A percentile compares a stretch with the other conserved stretches of the same genome.
Evolutionary conservation across 2,329 filamentous ascomycete genomes (phyloP).

Genomic region (Calonectria pauciramosa): DNA sequence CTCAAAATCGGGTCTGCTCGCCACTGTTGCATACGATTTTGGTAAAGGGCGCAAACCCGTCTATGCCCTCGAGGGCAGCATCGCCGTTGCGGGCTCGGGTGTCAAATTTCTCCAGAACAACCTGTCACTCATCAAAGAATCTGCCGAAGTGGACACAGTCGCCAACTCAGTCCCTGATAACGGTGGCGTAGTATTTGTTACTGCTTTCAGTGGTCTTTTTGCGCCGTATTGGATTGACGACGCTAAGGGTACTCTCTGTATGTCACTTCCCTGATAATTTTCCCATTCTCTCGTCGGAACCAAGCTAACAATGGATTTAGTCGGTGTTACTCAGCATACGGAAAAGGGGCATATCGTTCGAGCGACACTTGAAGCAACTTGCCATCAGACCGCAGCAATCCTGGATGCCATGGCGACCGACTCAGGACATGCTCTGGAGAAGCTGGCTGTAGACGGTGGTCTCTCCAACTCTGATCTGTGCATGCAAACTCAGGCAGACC

Average conservation of each 20-base stretch:
- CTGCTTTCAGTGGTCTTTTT: constrained; percentile 91
- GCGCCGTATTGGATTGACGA: constrained; percentile 97
- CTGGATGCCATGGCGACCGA: constrained; percentile 93
- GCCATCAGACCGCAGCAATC: constrained; percentile 93
- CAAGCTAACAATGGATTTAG: constrained; percentile 51
- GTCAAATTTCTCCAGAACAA: constrained; percentile 81
- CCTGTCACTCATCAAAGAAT: constrained; percentile 69
- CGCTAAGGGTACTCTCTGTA: constrained; percentile 87
- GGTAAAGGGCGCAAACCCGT: constrained; percentile 71
- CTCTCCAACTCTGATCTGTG: constrained; percentile 90
- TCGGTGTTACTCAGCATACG: constrained; percentile 89
- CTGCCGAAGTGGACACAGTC: constrained; percentile 64
- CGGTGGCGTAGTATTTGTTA: constrained; percentile 88
- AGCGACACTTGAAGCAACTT: constrained; percentile 90
- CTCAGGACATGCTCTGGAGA: constrained; percentile 79
- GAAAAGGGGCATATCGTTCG: constrained; percentile 88
- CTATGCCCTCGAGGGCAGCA: constrained; percentile 87
- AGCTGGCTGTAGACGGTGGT: constrained; percentile 88
- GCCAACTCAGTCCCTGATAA: constrained; percentile 74
- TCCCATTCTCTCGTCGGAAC: background rate
- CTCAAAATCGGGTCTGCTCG: constrained; percentile 84
- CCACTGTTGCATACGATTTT: constrained; percentile 91
- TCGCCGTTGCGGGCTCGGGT: constrained; percentile 85
- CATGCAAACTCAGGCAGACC: constrained; percentile 93
- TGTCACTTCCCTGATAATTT: constrained; percentile 47